These are phyloP conservation scores for Cokeromyces recurvatus DNA, from an alignment of 371 early-diverging fungal genomes.

Conservation along the genomic window DNA sequence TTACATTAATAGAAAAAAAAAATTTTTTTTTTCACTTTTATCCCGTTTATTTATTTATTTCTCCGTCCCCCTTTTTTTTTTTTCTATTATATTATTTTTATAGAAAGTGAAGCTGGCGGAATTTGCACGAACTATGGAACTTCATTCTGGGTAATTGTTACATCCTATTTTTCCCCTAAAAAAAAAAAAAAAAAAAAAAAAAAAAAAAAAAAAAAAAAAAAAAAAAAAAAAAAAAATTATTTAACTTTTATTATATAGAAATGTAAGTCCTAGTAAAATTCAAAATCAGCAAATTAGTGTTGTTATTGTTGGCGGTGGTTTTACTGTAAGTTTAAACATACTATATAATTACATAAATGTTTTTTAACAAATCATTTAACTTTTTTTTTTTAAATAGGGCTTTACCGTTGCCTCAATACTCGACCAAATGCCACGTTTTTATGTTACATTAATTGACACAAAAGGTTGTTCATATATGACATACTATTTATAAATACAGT, in stretches of 20 bases:
- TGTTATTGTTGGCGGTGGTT: slow-evolving; percentile 35
- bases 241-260: background rate
- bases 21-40: background rate
- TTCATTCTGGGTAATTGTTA: slow-evolving; percentile 13
- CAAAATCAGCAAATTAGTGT: slow-evolving; percentile 22
- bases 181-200: no score
- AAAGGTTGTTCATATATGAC: no score
- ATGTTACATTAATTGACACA: slow-evolving; percentile 36
- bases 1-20: slow-evolving; percentile 4
- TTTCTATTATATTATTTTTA: no score
- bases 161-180: no score
- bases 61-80: no score
- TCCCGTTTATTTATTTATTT: no score
- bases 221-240: no score
- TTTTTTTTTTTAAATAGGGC: slow-evolving; percentile 20
- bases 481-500: background rate
- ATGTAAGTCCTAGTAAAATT: slow-evolving; percentile 6
- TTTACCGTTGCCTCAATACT: slow-evolving; percentile 37
- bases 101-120: slow-evolving; percentile 17
- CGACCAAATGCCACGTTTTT: slow-evolving; percentile 37
- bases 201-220: no score
- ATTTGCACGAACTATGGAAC: slow-evolving; percentile 18
- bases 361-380: no score
- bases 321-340: slow-evolving; percentile 23
- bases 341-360: background rate